Conservation (phyloP, 2,329 filamentous ascomycete species). For the Teratosphaeria nubilosa region DNA sequence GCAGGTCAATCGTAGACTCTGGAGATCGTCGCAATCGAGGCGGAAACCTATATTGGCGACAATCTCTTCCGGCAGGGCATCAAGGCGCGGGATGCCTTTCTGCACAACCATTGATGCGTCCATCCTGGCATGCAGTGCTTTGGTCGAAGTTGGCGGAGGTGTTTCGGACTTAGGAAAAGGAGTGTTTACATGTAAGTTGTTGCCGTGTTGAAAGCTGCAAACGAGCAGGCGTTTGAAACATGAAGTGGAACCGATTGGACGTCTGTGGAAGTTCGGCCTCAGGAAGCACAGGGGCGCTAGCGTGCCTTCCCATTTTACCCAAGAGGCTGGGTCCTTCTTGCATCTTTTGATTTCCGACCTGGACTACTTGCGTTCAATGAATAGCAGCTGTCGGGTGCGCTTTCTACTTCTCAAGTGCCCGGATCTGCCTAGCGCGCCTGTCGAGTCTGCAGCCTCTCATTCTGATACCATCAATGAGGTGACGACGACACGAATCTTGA, state of each 20-base stretch:
- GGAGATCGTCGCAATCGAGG: conserved; percentile 19
- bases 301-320: background rate
- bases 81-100: conserved; percentile 4
- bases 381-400: too few species aligned
- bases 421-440: too few species aligned
- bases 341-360: too few species aligned
- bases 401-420: too few species aligned
- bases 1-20: conserved; percentile 17
- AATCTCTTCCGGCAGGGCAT: conserved; percentile 20
- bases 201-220: background rate
- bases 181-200: background rate
- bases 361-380: too few species aligned
- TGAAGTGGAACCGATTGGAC: too few species aligned
- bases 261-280: background rate
- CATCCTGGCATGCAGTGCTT: background rate
- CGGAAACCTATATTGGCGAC: conserved; percentile 16
- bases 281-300: background rate
- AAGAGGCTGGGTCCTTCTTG: background rate
- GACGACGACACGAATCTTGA: too few species aligned
- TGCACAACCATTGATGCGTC: background rate
- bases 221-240: background rate
- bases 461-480: too few species aligned
- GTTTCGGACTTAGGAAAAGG: background rate
- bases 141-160: background rate
- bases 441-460: too few species aligned